phyloP scores from a whole-genome alignment of 192 early-diverging fungal species.

The Geranomyces variabilis region DNA sequence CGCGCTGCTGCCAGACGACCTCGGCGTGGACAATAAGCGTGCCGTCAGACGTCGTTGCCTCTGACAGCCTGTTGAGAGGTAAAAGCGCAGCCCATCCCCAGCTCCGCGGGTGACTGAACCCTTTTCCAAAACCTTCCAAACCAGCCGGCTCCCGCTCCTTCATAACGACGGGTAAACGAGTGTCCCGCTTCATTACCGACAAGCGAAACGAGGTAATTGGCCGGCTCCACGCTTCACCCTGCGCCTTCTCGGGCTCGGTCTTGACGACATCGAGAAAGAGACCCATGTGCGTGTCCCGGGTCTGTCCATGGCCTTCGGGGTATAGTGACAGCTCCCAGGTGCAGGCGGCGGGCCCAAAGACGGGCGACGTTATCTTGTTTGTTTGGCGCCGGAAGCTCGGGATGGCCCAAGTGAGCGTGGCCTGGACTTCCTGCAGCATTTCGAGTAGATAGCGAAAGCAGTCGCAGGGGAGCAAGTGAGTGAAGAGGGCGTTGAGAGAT shows the following conservation, averaged over 20 bases:
- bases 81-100: conserved; percentile 45
- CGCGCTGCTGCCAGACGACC: conserved; percentile 36
- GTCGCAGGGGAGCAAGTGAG: too few species aligned
- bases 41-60: conserved; percentile 35
- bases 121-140: conserved; percentile 37
- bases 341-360: conserved; percentile 33
- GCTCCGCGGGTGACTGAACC: conserved; percentile 37
- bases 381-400: conserved; percentile 39
- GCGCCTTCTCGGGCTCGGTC: conserved; percentile 29
- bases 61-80: conserved; percentile 26
- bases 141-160: conserved; percentile 39
- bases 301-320: conserved; percentile 39
- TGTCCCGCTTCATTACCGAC: conserved; percentile 32
- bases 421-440: conserved; percentile 37
- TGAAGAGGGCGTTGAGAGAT: too few species aligned
- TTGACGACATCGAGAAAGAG: conserved; percentile 43
- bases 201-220: conserved; percentile 34
- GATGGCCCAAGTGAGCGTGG: conserved; percentile 39
- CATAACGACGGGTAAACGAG: conserved; percentile 17
- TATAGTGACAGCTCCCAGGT: conserved; percentile 45
- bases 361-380: conserved; percentile 38
- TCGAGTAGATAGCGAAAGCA: not conserved
- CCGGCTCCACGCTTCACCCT: conserved; percentile 32
- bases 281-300: conserved; percentile 40
- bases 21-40: conserved; percentile 36